Evolutionary conservation across 164 flowering plant genomes (phyloP).

Genomic region (Vitis amurensis): DNA sequence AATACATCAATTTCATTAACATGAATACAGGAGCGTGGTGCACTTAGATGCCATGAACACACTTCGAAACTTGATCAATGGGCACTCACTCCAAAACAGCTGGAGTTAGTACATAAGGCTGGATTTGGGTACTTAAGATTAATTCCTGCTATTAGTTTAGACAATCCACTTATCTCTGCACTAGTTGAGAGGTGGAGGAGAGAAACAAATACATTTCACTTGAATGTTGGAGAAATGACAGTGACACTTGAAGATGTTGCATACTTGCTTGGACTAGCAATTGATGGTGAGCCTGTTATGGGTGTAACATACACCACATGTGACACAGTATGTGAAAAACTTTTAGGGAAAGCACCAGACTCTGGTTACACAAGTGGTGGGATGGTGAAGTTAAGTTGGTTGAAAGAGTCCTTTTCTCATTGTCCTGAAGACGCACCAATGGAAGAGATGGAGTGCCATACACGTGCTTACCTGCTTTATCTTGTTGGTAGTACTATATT

Average conservation of each 20-base stretch:
- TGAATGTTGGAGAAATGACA: constrained; percentile 74
- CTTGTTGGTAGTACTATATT: constrained; percentile 77
- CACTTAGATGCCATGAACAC: constrained; percentile 79
- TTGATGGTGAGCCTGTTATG: constrained; percentile 74
- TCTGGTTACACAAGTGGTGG: constrained; percentile 68
- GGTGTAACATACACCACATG: constrained; percentile 59
- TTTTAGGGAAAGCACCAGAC: constrained; percentile 56
- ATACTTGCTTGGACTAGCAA: constrained; percentile 54
- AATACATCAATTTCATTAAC: neutral
- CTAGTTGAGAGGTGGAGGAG: constrained; percentile 78
- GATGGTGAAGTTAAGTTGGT: constrained; percentile 77
- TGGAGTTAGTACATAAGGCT: constrained; percentile 57
- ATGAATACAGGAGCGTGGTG: constrained; percentile 61
- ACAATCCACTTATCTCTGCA: constrained; percentile 73
- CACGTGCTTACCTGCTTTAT: constrained; percentile 70
- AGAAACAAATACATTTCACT: constrained; percentile 75
- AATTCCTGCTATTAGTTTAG: constrained; percentile 66
- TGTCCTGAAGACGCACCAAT: constrained; percentile 58
- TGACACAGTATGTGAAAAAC: constrained; percentile 45
- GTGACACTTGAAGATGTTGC: constrained; percentile 72
- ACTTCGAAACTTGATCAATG: constrained; percentile 76
- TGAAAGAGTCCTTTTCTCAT: constrained; percentile 58
- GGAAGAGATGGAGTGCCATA: constrained; percentile 47
- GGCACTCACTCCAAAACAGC: constrained; percentile 51
- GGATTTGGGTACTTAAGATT: constrained; percentile 68